phyloP scores from a whole-genome alignment of 352 stramenopile species.

The Pseudoperonospora humuli region DNA sequence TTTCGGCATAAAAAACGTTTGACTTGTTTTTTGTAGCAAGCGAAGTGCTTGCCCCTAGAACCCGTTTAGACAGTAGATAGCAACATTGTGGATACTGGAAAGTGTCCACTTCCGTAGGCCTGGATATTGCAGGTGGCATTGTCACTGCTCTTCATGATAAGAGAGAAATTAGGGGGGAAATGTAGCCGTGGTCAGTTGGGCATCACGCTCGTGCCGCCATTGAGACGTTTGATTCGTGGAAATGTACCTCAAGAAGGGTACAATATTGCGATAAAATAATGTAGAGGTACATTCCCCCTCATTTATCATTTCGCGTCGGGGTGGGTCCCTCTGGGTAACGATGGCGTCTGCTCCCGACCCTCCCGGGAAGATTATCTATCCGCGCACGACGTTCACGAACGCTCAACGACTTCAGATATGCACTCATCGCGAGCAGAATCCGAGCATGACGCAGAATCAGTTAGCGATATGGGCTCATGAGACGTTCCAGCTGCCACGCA shows the following conservation, averaged over 20 bases:
- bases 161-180: too few relatives aligned
- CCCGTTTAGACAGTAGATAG: too few relatives aligned
- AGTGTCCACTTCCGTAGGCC: too few relatives aligned
- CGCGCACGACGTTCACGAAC: constrained; percentile 22
- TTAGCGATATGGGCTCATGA: constrained; percentile 19
- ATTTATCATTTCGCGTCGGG: not conserved
- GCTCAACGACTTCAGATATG: constrained; percentile 25
- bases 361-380: constrained; percentile 1
- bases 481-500: constrained; percentile 13
- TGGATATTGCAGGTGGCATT: too few relatives aligned
- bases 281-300: not conserved
- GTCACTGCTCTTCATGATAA: too few relatives aligned
- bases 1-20: too few relatives aligned
- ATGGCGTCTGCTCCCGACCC: constrained; percentile 2
- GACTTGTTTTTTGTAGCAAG: too few relatives aligned
- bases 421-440: constrained; percentile 14
- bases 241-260: not conserved
- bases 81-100: too few relatives aligned
- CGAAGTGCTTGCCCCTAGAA: too few relatives aligned
- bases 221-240: too few relatives aligned
- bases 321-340: constrained; percentile 7
- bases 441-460: constrained; percentile 16
- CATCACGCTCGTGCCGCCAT: too few relatives aligned
- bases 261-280: not conserved
- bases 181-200: too few relatives aligned